Evolutionary conservation across 2,329 filamentous ascomycete genomes (phyloP).

Genomic region (Sordariomycetes sp.): DNA sequence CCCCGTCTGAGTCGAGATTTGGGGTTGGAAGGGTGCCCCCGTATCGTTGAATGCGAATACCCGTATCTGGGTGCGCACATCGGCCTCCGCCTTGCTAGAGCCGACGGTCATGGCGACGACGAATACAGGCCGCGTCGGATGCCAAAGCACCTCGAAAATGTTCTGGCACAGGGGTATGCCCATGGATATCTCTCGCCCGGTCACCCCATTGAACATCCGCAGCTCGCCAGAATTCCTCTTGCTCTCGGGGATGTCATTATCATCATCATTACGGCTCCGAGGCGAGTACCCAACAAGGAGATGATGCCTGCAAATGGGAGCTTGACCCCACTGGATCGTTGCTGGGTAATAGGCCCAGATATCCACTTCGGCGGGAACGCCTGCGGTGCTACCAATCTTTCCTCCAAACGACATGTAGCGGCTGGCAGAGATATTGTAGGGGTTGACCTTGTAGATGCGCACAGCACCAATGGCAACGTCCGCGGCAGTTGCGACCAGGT

Average conservation of each 20-base stretch:
- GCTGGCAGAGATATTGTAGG: slow-evolving; percentile 20
- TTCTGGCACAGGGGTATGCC: slow-evolving; percentile 40
- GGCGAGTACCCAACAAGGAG: slow-evolving; percentile 52
- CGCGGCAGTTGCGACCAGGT: slow-evolving; percentile 44
- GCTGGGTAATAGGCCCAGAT: slow-evolving; percentile 52
- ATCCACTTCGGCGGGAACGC: slow-evolving; percentile 11
- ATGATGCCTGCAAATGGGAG: slow-evolving; percentile 29
- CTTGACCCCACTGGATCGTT: slow-evolving; percentile 47
- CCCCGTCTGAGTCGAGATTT: not conserved
- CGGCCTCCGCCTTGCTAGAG: slow-evolving; percentile 26
- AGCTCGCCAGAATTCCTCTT: slow-evolving; percentile 45
- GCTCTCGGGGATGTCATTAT: slow-evolving; percentile 44
- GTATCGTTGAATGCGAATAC: slow-evolving; percentile 23
- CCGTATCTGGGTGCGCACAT: slow-evolving; percentile 41
- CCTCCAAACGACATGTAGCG: slow-evolving; percentile 18
- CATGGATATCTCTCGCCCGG: slow-evolving; percentile 29
- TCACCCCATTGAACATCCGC: slow-evolving; percentile 40
- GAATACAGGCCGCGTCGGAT: slow-evolving; percentile 39
- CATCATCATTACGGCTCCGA: slow-evolving; percentile 35
- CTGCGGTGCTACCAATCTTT: slow-evolving; percentile 7
- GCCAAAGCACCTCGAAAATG: slow-evolving; percentile 53
- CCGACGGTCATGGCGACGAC: slow-evolving; percentile 43
- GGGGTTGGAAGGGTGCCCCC: not conserved
- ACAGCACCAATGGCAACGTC: slow-evolving; percentile 41
- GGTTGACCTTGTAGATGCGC: slow-evolving; percentile 36